These are phyloP conservation scores for Podospora didyma DNA, from an alignment of 495 filamentous ascomycete species.

Conservation along the genomic window DNA sequence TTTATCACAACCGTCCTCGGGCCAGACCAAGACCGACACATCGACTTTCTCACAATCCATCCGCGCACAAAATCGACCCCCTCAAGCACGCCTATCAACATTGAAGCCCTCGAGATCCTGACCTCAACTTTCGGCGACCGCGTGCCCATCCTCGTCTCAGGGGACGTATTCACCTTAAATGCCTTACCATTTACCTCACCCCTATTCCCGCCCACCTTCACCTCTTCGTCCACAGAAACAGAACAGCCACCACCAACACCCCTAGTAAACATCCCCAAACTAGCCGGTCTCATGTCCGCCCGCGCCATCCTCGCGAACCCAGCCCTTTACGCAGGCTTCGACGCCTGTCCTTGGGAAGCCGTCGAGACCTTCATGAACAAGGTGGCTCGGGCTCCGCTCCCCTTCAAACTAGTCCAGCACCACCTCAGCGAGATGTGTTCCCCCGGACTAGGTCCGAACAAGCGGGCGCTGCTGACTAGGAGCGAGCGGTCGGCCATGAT, in stretches of 20 bases:
- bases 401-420: slow-evolving; percentile 56
- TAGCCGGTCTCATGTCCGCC: slow-evolving; percentile 59
- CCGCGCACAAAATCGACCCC: slow-evolving; percentile 53
- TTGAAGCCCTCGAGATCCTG: slow-evolving; percentile 54
- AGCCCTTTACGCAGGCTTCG: slow-evolving; percentile 53
- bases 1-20: slow-evolving; percentile 47
- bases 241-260: slow-evolving; percentile 18
- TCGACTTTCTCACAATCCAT: slow-evolving; percentile 64
- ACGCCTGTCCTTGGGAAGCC: slow-evolving; percentile 54
- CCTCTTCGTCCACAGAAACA: slow-evolving; percentile 14
- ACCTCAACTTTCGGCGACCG: slow-evolving; percentile 39
- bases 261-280: slow-evolving; percentile 28
- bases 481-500: slow-evolving; percentile 49
- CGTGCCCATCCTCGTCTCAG: slow-evolving; percentile 57
- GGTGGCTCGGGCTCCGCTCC: slow-evolving; percentile 49
- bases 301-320: slow-evolving; percentile 60
- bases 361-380: slow-evolving; percentile 55
- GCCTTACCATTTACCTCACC: slow-evolving; percentile 42
- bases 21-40: slow-evolving; percentile 37
- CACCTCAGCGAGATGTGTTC: slow-evolving; percentile 62
- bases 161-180: slow-evolving; percentile 54
- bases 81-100: slow-evolving; percentile 52
- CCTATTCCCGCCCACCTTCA: slow-evolving; percentile 23
- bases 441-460: slow-evolving; percentile 44
- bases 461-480: slow-evolving; percentile 44